Evolutionary conservation across 208 protist genomes (phyloP), one percentile per base, ranked within the genome.

Genomic region (Naegleria gruberi): DNA sequence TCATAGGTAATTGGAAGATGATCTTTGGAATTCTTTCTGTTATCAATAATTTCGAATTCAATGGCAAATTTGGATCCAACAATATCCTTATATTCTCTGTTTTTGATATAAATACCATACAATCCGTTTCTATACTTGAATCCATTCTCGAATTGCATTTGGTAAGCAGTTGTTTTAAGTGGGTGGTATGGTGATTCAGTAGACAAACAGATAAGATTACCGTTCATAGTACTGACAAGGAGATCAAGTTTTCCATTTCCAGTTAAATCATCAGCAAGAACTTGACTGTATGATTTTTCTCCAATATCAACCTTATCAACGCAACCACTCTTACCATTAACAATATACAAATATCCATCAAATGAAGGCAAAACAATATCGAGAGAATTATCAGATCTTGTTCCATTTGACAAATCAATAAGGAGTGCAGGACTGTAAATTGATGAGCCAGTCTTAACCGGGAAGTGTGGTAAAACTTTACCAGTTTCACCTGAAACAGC

Each of bases 231-330:
- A 41, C 93, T 95, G 0, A 98, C 94, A 8, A 98, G 55, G 47
- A 98, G 92, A 90, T 98, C 94, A 73, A 97, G 90, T 55, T 96
- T 93, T 1, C 96, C 97, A 91, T 97, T 96, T 40, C 95, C 95
- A 37, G 93, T 95, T 34, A 98, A 83, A 91, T 98, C 97, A 88
- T 97, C 95, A 12, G 95, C 95, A 23, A 98, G 93, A 82, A 98
- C 95, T 94, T 87, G 82, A 44, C n/a, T 44, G 12, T 77, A 73
- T 73, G 95, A 95, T 87, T 94, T 94, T 89, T 98, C 96, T 90
- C 96, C 96, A 73, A 98, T 93, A 89, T 98, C 97, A 82, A 98
- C 94, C 42, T 86, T 93, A 89, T 97, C 93, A 43, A 97, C 91
- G 93, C 97, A 98, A n/a, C 93, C 92, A 1, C 91, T 91, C 26